phyloP scores from a whole-genome alignment of 257 asterid genomes.

The Lithospermum erythrorhizon region DNA sequence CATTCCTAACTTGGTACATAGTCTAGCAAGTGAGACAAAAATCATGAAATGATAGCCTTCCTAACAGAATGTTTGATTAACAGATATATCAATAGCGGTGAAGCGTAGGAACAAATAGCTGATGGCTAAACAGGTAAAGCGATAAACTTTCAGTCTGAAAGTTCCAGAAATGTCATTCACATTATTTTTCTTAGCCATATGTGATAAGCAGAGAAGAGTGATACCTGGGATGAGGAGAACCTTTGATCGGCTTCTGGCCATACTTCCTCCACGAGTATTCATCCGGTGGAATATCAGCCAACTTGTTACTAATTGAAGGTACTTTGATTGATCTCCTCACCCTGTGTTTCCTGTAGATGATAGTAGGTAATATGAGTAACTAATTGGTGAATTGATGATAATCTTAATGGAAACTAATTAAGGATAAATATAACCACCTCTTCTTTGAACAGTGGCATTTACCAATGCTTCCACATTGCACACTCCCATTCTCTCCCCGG shows the following conservation, averaged over 20 bases:
- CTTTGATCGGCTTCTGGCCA: slow-evolving; percentile 35
- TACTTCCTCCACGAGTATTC: slow-evolving; percentile 38
- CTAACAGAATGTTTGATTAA: background rate
- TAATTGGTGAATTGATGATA: background rate
- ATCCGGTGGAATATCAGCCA: slow-evolving; percentile 35
- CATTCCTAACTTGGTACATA: background rate
- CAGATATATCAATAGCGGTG: too few relatives aligned
- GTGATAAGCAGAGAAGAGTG: background rate
- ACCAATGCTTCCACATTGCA: slow-evolving; percentile 73
- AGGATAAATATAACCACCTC: slow-evolving; percentile 34
- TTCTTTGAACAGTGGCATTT: slow-evolving; percentile 90
- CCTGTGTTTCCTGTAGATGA: slow-evolving; percentile 19
- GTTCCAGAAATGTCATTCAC: too few relatives aligned
- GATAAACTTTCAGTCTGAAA: too few relatives aligned
- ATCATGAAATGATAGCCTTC: background rate
- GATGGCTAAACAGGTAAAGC: background rate
- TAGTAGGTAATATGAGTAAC: background rate
- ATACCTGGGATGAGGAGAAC: slow-evolving; percentile 32
- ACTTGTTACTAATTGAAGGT: slow-evolving; percentile 33
- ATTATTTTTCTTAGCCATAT: background rate
- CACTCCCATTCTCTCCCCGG: slow-evolving; percentile 77
- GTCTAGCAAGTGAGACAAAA: background rate
- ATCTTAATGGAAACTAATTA: background rate
- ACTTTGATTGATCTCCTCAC: slow-evolving; percentile 29
- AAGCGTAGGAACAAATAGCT: background rate